Conservation (phyloP, 2,329 filamentous ascomycete genomes). For the Talaromyces sp. region DNA sequence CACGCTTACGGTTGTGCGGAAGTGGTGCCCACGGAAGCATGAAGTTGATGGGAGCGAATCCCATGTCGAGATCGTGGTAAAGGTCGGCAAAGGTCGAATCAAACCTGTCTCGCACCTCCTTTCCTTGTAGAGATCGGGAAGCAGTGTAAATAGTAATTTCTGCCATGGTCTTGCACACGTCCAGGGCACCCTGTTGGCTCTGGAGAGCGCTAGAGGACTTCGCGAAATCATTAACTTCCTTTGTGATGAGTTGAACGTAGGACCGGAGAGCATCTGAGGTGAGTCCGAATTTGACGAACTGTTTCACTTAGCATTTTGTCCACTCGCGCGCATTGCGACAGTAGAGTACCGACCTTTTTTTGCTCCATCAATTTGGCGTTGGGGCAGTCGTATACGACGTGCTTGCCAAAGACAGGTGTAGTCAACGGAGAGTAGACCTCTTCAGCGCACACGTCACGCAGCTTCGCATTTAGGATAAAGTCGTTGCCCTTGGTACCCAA, state of each 20-base stretch:
- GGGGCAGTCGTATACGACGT: constrained; percentile 86
- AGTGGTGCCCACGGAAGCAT: constrained; percentile 74
- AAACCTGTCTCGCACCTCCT: constrained; percentile 68
- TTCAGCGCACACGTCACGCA: constrained; percentile 85
- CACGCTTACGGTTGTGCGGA: constrained; percentile 69
- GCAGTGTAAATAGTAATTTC: constrained; percentile 82
- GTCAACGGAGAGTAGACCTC: constrained; percentile 79
- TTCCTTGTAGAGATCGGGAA: constrained; percentile 68
- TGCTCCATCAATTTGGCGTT: constrained; percentile 93
- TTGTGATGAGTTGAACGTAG: constrained; percentile 74
- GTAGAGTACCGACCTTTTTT: constrained; percentile 63
- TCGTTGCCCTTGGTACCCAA: constrained; percentile 80
- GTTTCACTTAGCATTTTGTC: constrained; percentile 7
- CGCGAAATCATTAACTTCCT: constrained; percentile 63
- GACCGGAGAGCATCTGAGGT: constrained; percentile 57
- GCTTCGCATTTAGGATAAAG: constrained; percentile 88
- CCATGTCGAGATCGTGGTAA: constrained; percentile 76
- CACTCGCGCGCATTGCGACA: neutral
- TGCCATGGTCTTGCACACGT: constrained; percentile 64
- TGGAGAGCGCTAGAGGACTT: constrained; percentile 54
- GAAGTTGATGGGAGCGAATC: constrained; percentile 78
- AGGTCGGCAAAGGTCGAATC: constrained; percentile 68
- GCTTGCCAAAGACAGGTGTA: constrained; percentile 70
- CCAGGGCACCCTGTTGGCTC: constrained; percentile 55
- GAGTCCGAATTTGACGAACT: constrained; percentile 62